Base-by-base conservation (phyloP, 2,329 filamentous ascomycete genomes). In the Cladosporium colombiae region DNA sequence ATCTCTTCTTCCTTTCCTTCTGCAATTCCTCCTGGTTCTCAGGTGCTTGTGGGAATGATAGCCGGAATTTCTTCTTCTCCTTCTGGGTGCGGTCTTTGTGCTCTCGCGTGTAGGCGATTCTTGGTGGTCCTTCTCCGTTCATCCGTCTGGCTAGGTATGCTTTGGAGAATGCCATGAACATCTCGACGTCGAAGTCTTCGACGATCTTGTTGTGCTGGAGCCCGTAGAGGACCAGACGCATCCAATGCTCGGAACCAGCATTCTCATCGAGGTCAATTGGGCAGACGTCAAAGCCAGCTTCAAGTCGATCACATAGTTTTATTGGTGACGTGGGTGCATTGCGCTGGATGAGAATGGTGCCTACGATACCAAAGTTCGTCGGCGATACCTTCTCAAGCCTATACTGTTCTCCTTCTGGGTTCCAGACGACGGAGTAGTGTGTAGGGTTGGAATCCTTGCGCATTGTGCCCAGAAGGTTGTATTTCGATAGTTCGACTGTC, bases 141-240 rank as follows among this genome's bases (percentile, higher is more conserved):
- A 61, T 60, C 13, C 68, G 46, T 21, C 58, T 62, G 6, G 65
- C 68, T 18, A 68, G 35, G 31, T 70, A 71, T 6, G 46, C 64
- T 18, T 67, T 59, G 10, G 69, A 62, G 52, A 71, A 71, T 2
- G 60, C 61, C 66, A 71, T 67, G 56, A 71, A 69, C 56, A 68
- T 56, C 3, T 49, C 68, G 13, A 70, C 63, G 37, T 69, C 67
- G 55, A 70, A 71, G 6, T 21, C 25, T 10, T 69, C 31, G 11
- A 65, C 53, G 21, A 68, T 16, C 6, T 57, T 50, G 16, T 65
- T 31, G 6, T 68, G 46, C 25, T 71, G 69, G 25, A 71, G 35
- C 2, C 46, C 56, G 27, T 69, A 65, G 4, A 71, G 35, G 2
- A 56, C 68, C 16, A 60, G 37, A 18, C 57, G 37, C 18, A 70